These are phyloP conservation scores for Dioscorea cayenensis DNA, from an alignment of 116 monocot species.

Conservation along the genomic window DNA sequence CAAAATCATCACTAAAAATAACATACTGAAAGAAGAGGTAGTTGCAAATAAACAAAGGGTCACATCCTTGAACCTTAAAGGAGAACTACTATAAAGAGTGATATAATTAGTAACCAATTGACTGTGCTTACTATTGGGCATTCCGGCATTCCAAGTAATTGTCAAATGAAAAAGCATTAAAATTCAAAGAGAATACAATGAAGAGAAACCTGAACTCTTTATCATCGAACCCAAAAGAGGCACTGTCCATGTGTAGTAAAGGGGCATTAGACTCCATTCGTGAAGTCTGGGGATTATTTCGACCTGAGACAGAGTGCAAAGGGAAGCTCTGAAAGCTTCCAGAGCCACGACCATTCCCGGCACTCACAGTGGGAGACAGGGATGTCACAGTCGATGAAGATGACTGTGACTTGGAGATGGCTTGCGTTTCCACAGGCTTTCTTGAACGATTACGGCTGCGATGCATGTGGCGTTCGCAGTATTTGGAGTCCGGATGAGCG, in stretches of 20 bases:
- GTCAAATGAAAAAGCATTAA: conserved; percentile 11
- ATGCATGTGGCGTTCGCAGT: conserved; percentile 97
- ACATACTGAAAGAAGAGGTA: too few relatives aligned
- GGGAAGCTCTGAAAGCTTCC: conserved; percentile 37
- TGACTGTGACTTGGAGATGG: conserved; percentile 33
- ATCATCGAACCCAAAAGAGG: conserved; percentile 27
- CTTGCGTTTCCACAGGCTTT: conserved; percentile 91
- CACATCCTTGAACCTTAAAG: too few relatives aligned
- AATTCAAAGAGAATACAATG: conserved; percentile 17
- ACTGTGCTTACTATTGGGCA: too few relatives aligned
- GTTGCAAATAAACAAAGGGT: too few relatives aligned
- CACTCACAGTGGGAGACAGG: conserved; percentile 3
- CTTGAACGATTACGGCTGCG: conserved; percentile 95
- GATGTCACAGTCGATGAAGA: conserved; percentile 35
- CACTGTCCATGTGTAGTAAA: conserved; percentile 42
- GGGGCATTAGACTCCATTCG: conserved; percentile 12
- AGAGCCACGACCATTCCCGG: neutral
- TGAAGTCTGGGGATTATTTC: conserved; percentile 14
- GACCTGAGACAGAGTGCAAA: conserved; percentile 15
- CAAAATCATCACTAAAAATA: too few relatives aligned
- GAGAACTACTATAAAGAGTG: too few relatives aligned
- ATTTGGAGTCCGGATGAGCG: conserved; percentile 79
- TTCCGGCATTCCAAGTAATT: too few relatives aligned
- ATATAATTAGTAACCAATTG: too few relatives aligned
- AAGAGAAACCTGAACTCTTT: conserved; percentile 42